Evolutionary conservation across 495 filamentous ascomycete genomes (phyloP).

Genomic region (Neurospora africana): DNA sequence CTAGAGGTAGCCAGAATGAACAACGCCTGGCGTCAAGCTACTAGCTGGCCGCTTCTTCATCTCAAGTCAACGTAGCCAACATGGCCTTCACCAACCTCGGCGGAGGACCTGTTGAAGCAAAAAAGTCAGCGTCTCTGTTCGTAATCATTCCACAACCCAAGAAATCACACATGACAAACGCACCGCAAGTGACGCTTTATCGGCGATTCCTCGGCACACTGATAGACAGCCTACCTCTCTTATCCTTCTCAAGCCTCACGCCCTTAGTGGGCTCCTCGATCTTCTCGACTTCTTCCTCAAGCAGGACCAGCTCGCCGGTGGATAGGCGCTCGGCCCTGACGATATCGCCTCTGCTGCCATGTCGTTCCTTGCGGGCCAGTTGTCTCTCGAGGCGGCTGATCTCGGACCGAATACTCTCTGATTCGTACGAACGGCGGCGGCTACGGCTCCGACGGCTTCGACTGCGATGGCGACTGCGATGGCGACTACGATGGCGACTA

Average conservation of each 20-base stretch:
- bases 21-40: not conserved
- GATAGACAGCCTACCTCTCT: conserved; percentile 75
- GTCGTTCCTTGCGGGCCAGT: conserved; percentile 14
- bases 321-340: conserved; percentile 37
- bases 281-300: conserved; percentile 43
- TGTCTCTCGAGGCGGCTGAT: conserved; percentile 29
- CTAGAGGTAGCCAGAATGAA: not conserved
- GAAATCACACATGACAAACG: conserved; percentile 10
- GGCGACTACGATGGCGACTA: not conserved
- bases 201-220: conserved; percentile 45
- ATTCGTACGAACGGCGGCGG: conserved; percentile 12
- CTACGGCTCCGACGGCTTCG: conserved; percentile 19
- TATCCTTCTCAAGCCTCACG: conserved; percentile 66
- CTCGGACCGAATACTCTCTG: conserved; percentile 31
- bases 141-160: not conserved
- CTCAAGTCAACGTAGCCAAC: conserved; percentile 65
- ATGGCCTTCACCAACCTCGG: conserved; percentile 60
- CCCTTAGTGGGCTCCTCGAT: conserved; percentile 43
- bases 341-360: conserved; percentile 26
- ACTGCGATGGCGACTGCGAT: conserved; percentile 22
- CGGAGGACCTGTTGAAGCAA: conserved; percentile 32
- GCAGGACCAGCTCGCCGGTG: conserved; percentile 42
- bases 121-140: conserved; percentile 12
- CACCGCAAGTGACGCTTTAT: conserved; percentile 26
- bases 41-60: not conserved